Evolutionary conservation across 495 filamentous ascomycete genomes (phyloP), one percentile per base, ranked within the genome.

Genomic region (Immersiella caudata): DNA sequence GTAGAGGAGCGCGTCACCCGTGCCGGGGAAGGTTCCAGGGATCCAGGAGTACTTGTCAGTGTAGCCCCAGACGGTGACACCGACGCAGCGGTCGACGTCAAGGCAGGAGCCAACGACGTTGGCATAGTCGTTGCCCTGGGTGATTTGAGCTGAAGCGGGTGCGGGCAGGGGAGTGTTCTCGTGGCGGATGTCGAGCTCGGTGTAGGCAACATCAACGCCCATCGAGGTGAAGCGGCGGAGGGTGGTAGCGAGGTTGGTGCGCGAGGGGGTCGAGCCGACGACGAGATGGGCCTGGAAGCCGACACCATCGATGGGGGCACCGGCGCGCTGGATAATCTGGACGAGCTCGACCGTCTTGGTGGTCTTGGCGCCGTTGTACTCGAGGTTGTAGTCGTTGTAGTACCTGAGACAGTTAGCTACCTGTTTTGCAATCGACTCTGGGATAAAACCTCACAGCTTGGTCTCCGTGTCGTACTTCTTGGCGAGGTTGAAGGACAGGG

Each of bases 381-480:
- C 87, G 68, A 89, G 84, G 74, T 86, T 86, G 79, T 88, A 89
- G 79, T 90, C 87, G 78, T 91, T 92, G 80, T 90, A 89, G 80
- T 90, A 91, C 24, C 70, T 73, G 50, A 21, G n/a, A n/a, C n/a
- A n/a, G n/a, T n/a, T n/a, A n/a, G n/a, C n/a, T n/a, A n/a, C n/a
- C n/a, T n/a, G n/a, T n/a, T n/a, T n/a, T n/a, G n/a, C n/a, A n/a
- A n/a, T n/a, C n/a, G n/a, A n/a, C n/a, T n/a, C n/a, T n/a, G n/a
- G n/a, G n/a, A n/a, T n/a, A n/a, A n/a, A n/a, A n/a, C n/a, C 68
- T 50, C 49, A 74, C 66, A 78, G 71, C 73, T 79, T 79, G 67
- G 66, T 81, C 40, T 68, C 55, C 29, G 76, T 69, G 67, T 79
- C 76, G 29, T 71, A 69, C 52, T 62, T 67, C 67, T 72, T 73